A percentile compares a stretch with the other conserved stretches of the same genome.
phyloP scores from a whole-genome alignment of 345 rosid species.

The Cardiospermum halicacabum region DNA sequence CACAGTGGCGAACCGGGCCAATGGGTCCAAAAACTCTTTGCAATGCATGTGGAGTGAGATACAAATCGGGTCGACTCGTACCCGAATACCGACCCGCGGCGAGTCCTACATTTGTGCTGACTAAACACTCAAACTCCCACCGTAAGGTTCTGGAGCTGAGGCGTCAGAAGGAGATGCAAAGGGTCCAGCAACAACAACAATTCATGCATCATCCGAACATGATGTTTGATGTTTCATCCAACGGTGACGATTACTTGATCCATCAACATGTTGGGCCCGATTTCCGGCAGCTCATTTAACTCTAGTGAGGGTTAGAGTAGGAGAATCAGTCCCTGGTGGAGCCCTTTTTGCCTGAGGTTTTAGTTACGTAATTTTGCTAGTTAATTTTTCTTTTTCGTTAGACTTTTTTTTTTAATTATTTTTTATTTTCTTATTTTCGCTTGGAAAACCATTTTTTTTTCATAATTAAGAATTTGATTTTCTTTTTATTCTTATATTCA shows the following conservation, averaged over 20 bases:
- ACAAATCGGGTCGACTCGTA: conserved; percentile 69
- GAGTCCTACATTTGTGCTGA: conserved; percentile 67
- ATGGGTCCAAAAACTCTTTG: conserved; percentile 84
- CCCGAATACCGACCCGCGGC: conserved; percentile 81
- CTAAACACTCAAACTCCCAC: conserved; percentile 73
- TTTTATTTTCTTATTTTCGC: not conserved
- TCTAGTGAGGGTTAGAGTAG: conserved; percentile 27
- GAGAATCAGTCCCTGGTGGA: conserved; percentile 7
- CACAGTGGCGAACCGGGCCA: conserved; percentile 85
- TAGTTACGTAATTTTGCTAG: conserved; percentile 16
- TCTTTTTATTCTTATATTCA: not conserved
- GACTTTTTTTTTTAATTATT: conserved; percentile 5
- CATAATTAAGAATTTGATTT: conserved; percentile 15
- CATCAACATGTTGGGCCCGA: conserved; percentile 84
- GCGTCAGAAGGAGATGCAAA: conserved; percentile 40
- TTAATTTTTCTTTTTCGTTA: conserved; percentile 12
- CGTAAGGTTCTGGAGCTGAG: conserved; percentile 66
- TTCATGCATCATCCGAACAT: conserved; percentile 46
- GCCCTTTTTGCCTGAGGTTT: not conserved
- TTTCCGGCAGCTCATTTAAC: conserved; percentile 68
- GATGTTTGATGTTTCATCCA: conserved; percentile 58
- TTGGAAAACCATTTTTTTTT: conserved; percentile 22
- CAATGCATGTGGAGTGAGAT: conserved; percentile 86
- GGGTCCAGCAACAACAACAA: conserved; percentile 39
- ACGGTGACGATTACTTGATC: conserved; percentile 81